phyloP scores from a whole-genome alignment of 345 rosid genomes.

The Erucastrum elatum region DNA sequence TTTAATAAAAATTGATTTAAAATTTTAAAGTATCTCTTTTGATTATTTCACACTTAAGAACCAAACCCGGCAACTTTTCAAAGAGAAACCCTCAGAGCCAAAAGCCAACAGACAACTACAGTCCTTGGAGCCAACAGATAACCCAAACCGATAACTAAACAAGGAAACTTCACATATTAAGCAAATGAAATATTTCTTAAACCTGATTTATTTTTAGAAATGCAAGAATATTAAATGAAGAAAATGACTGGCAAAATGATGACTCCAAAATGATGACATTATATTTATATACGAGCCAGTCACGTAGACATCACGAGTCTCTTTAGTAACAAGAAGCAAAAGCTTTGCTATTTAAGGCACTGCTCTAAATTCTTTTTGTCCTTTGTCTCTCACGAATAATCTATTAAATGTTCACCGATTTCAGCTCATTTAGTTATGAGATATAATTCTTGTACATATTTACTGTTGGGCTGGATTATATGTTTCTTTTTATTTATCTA shows the following conservation, averaged over 20 bases:
- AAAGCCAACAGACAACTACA: no score
- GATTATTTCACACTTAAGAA: no score
- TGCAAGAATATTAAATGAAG: background rate
- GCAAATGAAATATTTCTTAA: no score
- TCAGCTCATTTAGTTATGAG: background rate
- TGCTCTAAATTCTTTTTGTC: conserved; percentile 39
- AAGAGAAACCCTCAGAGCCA: no score
- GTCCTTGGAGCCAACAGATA: no score
- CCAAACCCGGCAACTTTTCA: no score
- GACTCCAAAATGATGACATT: conserved; percentile 28
- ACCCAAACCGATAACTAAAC: no score
- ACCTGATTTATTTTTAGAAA: background rate
- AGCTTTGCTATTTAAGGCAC: conserved; percentile 23
- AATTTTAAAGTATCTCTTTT: no score
- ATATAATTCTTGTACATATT: background rate
- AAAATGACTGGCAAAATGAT: conserved; percentile 7
- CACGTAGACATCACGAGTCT: conserved; percentile 39
- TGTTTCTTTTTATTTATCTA: background rate
- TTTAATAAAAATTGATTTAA: no score
- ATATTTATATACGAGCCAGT: conserved; percentile 13
- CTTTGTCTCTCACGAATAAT: conserved; percentile 1
- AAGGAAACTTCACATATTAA: no score
- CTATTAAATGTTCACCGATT: conserved; percentile 1
- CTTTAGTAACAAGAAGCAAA: conserved; percentile 32
- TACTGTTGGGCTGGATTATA: background rate